Evolutionary conservation across 371 early-diverging fungal genomes (phyloP).

Genomic region (Lichtheimia hyalospora): DNA sequence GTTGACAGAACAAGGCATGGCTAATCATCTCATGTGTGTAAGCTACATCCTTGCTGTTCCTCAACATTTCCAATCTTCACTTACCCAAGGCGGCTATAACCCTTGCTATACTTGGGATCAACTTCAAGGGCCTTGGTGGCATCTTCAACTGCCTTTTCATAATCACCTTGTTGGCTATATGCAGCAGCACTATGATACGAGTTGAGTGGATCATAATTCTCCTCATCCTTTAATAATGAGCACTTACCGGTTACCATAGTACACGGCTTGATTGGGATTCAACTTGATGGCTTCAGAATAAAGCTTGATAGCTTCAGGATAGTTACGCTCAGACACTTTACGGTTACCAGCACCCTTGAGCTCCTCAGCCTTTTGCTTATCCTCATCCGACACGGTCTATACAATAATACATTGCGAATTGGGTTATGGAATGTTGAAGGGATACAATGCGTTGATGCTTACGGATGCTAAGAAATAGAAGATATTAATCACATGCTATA

Average conservation of each 20-base stretch:
- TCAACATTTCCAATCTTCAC: neutral
- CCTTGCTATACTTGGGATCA: slow-evolving; percentile 89
- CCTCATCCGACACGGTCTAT: slow-evolving; percentile 45
- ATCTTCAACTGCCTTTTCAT: slow-evolving; percentile 87
- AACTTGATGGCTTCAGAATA: slow-evolving; percentile 91
- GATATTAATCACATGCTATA: neutral
- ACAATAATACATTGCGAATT: neutral
- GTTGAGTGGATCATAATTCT: neutral
- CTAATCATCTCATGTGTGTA: slow-evolving; percentile 30
- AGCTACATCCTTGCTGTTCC: neutral
- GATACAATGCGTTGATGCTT: neutral
- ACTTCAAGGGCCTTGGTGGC: slow-evolving; percentile 81
- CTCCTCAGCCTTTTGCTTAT: slow-evolving; percentile 82
- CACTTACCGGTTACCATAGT: slow-evolving; percentile 89
- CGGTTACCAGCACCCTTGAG: slow-evolving; percentile 86
- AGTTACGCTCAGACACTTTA: slow-evolving; percentile 79
- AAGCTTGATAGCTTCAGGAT: slow-evolving; percentile 80
- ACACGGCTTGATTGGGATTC: slow-evolving; percentile 84
- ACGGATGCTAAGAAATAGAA: slow-evolving; percentile 3
- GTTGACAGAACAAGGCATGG: slow-evolving; percentile 88
- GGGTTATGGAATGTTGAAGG: neutral
- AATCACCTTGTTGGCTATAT: slow-evolving; percentile 84
- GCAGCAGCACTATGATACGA: slow-evolving; percentile 83
- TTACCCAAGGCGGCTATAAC: slow-evolving; percentile 92
- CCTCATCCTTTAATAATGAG: neutral